Evolutionary conservation across 495 filamentous ascomycete genomes (phyloP).

Genomic region (Cercophora newfieldiana): DNA sequence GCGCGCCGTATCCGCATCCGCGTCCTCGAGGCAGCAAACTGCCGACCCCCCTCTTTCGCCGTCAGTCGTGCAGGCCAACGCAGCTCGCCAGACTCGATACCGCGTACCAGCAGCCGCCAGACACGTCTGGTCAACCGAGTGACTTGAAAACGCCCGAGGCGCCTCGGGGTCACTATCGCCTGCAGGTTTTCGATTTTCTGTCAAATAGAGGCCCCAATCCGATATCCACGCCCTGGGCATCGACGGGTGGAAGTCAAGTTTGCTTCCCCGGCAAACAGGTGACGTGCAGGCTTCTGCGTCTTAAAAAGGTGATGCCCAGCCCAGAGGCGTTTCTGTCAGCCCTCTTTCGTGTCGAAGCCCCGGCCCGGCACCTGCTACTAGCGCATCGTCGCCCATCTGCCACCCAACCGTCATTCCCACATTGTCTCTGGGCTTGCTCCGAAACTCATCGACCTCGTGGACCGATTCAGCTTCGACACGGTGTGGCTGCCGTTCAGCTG

Average conservation of each 20-base stretch:
- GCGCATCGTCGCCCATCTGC: slow-evolving; percentile 10
- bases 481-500: slow-evolving; percentile 31
- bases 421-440: not conserved
- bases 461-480: not conserved
- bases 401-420: slow-evolving; percentile 10
- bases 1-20: too few species aligned
- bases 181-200: not conserved
- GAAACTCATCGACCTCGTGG: not conserved
- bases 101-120: not conserved
- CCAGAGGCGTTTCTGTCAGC: not conserved
- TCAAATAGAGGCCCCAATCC: not conserved
- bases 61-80: not conserved
- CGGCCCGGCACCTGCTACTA: slow-evolving; percentile 4
- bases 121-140: not conserved
- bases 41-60: not conserved
- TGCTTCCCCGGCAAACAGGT: slow-evolving; percentile 21
- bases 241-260: slow-evolving; percentile 10
- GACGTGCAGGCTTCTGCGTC: slow-evolving; percentile 22
- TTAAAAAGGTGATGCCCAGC: slow-evolving; percentile 1
- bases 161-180: not conserved
- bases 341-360: slow-evolving; percentile 18
- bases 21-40: not conserved
- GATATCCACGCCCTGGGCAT: not conserved
- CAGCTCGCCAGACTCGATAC: not conserved
- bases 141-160: not conserved